Conservation (phyloP, 163 green algal species). For the Scenedesmus sp. region DNA sequence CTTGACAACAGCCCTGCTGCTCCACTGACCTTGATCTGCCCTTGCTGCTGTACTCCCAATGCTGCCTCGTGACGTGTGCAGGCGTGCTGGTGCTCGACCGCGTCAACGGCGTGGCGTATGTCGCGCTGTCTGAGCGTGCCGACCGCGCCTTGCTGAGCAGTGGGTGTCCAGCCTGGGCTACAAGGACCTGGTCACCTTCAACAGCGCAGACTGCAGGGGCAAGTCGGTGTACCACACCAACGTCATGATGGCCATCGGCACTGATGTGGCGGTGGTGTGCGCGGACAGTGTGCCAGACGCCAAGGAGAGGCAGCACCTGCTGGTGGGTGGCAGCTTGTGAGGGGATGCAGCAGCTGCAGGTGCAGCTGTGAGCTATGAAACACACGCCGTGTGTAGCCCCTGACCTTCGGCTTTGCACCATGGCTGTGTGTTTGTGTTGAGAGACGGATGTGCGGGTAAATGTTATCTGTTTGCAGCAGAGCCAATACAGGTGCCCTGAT, state of each 20-base stretch:
- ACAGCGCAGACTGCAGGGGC: slow-evolving; percentile 53
- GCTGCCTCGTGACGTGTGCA: slow-evolving; percentile 14
- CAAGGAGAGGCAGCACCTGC: slow-evolving; percentile 79
- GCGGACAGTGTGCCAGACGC: slow-evolving; percentile 81
- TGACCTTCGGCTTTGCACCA: too few species aligned
- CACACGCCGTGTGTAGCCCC: too few species aligned
- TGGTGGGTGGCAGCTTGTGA: slow-evolving; percentile 51
- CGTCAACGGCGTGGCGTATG: slow-evolving; percentile 92
- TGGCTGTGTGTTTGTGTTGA: too few species aligned
- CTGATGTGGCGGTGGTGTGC: slow-evolving; percentile 93
- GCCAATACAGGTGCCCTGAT: neutral
- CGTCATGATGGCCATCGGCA: slow-evolving; percentile 97
- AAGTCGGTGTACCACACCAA: slow-evolving; percentile 97
- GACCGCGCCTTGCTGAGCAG: slow-evolving; percentile 77
- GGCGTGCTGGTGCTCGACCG: slow-evolving; percentile 94
- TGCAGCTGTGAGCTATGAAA: too few species aligned
- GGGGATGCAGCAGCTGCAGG: neutral
- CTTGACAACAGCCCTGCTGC: too few species aligned
- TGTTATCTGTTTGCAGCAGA: too few species aligned
- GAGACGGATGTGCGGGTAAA: too few species aligned
- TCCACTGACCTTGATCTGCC: too few species aligned
- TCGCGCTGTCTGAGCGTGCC: slow-evolving; percentile 89
- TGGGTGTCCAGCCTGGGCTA: slow-evolving; percentile 88
- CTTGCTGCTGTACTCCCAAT: too few species aligned
- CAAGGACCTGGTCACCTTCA: slow-evolving; percentile 83